Evolutionary conservation across 495 filamentous ascomycete species (phyloP), one percentile per base, ranked within the genome.

Genomic region (Amniculicola lignicola): DNA sequence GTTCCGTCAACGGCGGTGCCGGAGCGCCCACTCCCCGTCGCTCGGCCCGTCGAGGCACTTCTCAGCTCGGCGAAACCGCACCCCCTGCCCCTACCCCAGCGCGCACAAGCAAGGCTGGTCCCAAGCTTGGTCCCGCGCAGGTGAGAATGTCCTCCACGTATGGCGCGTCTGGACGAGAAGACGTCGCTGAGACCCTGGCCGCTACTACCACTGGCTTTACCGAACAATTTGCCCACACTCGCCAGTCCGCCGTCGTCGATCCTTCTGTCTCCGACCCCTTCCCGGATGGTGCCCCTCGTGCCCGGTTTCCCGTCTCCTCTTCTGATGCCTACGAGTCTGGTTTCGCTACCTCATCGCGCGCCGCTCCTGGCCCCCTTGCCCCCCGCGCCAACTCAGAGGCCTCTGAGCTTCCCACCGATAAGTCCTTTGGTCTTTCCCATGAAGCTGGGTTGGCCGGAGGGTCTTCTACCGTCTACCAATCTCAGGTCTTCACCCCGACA

Each of bases 361-460:
- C n/a, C n/a, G n/a, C n/a, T n/a, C n/a, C n/a, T n/a, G n/a, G n/a
- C n/a, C n/a, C n/a, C n/a, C n/a, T n/a, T n/a, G n/a, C n/a, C n/a
- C n/a, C n/a, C n/a, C n/a, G n/a, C n/a, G n/a, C n/a, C n/a, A n/a
- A n/a, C n/a, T n/a, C n/a, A n/a, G n/a, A n/a, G n/a, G n/a, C 50
- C 4, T 46, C 44, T 14, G 16, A 37, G 11, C 4, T 48, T n/a
- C 27, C 58, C 28, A 37, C 41, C 9, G 42, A 41, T 4, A 64
- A 64, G 49, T 61, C 56, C 3, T 65, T 58, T 27, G 62, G 62
- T 4, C 38, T 31, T 12, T 14, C 38, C 15, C 62, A 56, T 29
- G 62, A 65, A 40, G 45, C 45, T 24, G 61, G 61, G 0, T 28
- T 64, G 25, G 14, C 33, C 23, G 35, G n/a, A n/a, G n/a, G n/a